Evolutionary conservation across 768 basidiomycete species (phyloP).

Genomic region (Rhodotorula diobovata): DNA sequence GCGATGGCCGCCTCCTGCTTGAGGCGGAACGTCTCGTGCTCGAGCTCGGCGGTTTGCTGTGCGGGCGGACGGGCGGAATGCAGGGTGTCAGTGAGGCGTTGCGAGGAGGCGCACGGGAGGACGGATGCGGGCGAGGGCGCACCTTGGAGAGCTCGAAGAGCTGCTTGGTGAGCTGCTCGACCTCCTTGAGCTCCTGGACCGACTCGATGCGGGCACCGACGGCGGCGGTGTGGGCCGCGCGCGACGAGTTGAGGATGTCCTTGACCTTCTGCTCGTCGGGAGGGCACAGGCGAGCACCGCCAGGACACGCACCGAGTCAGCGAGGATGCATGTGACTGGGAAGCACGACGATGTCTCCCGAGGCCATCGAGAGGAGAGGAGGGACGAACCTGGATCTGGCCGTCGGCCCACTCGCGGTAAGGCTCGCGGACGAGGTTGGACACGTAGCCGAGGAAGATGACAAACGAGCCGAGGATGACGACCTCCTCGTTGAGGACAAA

Average conservation of each 20-base stretch:
- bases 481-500: conserved; percentile 98
- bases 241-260: conserved; percentile 71
- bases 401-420: conserved; percentile 86
- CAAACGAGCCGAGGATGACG: conserved; percentile 67
- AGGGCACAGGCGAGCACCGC: not conserved
- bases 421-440: conserved; percentile 64
- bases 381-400: conserved; percentile 62
- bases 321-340: no score
- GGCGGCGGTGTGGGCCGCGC: conserved; percentile 83
- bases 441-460: conserved; percentile 39
- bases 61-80: not conserved
- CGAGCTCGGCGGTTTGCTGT: conserved; percentile 86
- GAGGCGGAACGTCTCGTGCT: conserved; percentile 82
- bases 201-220: conserved; percentile 88
- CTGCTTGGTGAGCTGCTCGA: conserved; percentile 79
- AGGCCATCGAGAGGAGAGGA: not conserved
- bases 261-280: conserved; percentile 58
- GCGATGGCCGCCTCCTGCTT: conserved; percentile 82
- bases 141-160: conserved; percentile 93
- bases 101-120: not conserved
- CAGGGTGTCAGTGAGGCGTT: not conserved
- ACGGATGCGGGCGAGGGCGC: conserved; percentile 31
- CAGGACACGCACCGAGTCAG: not conserved
- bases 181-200: conserved; percentile 92
- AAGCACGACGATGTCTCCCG: no score